These are phyloP conservation scores for Agroathelia rolfsii DNA, from an alignment of 1,284 basidiomycete genomes.

Conservation along the genomic window DNA sequence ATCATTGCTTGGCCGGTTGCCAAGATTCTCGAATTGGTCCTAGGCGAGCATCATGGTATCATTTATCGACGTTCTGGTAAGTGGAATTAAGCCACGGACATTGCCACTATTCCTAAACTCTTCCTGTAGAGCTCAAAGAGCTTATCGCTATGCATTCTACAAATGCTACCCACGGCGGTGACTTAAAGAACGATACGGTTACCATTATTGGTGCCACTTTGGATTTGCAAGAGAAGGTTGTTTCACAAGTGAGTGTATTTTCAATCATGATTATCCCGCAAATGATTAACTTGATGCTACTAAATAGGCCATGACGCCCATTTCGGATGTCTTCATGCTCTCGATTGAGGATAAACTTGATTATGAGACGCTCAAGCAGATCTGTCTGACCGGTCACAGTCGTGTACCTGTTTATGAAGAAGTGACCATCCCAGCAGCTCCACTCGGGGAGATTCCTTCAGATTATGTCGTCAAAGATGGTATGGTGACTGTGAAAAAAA, in stretches of 20 bases:
- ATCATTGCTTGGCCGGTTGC: slow-evolving; percentile 77
- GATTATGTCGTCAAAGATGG: slow-evolving; percentile 9
- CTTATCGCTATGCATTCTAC: slow-evolving; percentile 64
- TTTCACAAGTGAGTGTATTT: slow-evolving; percentile 39
- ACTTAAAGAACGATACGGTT: slow-evolving; percentile 65
- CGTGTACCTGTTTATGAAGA: slow-evolving; percentile 69
- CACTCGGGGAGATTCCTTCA: neutral
- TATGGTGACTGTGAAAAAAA: slow-evolving; percentile 52
- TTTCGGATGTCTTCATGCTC: slow-evolving; percentile 74
- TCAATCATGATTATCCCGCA: neutral
- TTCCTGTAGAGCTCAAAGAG: slow-evolving; percentile 61
- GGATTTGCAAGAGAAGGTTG: slow-evolving; percentile 63
- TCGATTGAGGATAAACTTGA: slow-evolving; percentile 73
- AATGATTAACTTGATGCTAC: neutral
- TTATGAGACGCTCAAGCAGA: slow-evolving; percentile 64
- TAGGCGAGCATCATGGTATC: slow-evolving; percentile 57
- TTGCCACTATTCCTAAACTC: slow-evolving; percentile 60
- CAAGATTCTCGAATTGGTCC: slow-evolving; percentile 52
- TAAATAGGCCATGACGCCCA: slow-evolving; percentile 69
- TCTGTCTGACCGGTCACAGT: slow-evolving; percentile 74
- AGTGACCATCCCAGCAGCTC: slow-evolving; percentile 46
- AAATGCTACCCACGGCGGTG: slow-evolving; percentile 50
- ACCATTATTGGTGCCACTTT: slow-evolving; percentile 70
- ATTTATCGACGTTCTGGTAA: slow-evolving; percentile 39
- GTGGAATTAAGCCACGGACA: slow-evolving; percentile 16